Evolutionary conservation across 805 yeast species (phyloP), one percentile per base, ranked within the genome.

Genomic region (Yamadazyma paraphyllophila): DNA sequence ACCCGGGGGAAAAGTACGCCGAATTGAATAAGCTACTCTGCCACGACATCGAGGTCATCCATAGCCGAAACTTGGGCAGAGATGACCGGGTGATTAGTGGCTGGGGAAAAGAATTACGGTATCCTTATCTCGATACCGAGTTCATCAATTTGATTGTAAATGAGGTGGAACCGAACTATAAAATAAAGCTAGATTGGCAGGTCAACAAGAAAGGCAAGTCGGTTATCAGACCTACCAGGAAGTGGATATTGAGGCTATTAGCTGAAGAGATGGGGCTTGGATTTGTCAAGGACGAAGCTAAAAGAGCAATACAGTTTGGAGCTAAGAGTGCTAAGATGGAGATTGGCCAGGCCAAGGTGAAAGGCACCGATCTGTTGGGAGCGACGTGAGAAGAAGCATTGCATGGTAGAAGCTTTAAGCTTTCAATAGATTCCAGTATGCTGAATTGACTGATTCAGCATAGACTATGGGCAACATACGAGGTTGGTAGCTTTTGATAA

Each of bases 291-390:
- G 69, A 72, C 16, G 98, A 94, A 59, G 80, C 85, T 1, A 94
- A 94, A 60, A 73, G 99, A 39, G 99, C 99, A 0, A 90, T 94
- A 49, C 99, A 94, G 60, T 94, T 94, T 63, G 99, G 99, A 0
- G 88, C 98, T 0, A 83, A 86, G 51, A 85, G 96, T 59, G 99
- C 99, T 1, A 95, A 92, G 63, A 81, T 94, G 84, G 91, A 86
- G 50, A 74, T 81, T 2, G 92, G 92, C 1, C 79, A 85, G 36
- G 84, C 91, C 3, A 85, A 81, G 54, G 71, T 78, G 34, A 85
- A 82, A 56, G 98, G 98, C 0, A 85, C 91, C 0, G 94, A 85
- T 55, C 11, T 13, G 8, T 33, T 41, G 24, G 24, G 24, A 20
- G 24, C 24, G n/a, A n/a, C n/a, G n/a, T n/a, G n/a, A n/a, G n/a